phyloP scores from a whole-genome alignment of 352 stramenopile genomes.

The Globisporangium mamillatum region DNA sequence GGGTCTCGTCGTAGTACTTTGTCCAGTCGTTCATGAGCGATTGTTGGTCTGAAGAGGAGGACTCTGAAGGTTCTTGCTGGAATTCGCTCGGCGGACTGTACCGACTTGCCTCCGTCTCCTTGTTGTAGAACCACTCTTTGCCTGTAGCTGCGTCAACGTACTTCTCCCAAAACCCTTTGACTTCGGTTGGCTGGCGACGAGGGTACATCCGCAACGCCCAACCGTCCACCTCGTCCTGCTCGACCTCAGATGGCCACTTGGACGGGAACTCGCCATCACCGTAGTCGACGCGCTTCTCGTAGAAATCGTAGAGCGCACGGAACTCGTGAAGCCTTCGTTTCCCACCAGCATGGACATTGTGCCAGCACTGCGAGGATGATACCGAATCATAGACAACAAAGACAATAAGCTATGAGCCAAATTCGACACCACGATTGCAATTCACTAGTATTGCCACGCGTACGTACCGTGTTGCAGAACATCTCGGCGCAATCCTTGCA shows the following conservation, averaged over 20 bases:
- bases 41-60: not conserved
- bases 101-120: conserved; percentile 50
- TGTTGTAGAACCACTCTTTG: conserved; percentile 75
- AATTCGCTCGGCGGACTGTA: conserved; percentile 44
- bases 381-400: not conserved
- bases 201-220: conserved; percentile 68
- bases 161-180: conserved; percentile 49
- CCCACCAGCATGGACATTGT: conserved; percentile 84
- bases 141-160: conserved; percentile 48
- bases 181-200: conserved; percentile 38
- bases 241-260: conserved; percentile 87
- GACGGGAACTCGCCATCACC: conserved; percentile 88
- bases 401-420: not conserved
- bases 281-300: conserved; percentile 90
- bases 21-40: conserved; percentile 32
- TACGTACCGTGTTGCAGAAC: conserved; percentile 76
- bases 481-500: conserved; percentile 88
- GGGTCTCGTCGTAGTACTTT: conserved; percentile 68
- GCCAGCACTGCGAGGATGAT: conserved; percentile 61
- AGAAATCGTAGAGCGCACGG: conserved; percentile 89
- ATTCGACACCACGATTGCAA: not conserved
- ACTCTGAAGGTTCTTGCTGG: not conserved
- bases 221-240: conserved; percentile 84
- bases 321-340: conserved; percentile 80
- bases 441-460: not conserved